Percentiles rank a stretch among this genome's conserved stretches.
Conservation (phyloP, 2,329 filamentous ascomycete genomes). For the Polytolypa hystricis region DNA sequence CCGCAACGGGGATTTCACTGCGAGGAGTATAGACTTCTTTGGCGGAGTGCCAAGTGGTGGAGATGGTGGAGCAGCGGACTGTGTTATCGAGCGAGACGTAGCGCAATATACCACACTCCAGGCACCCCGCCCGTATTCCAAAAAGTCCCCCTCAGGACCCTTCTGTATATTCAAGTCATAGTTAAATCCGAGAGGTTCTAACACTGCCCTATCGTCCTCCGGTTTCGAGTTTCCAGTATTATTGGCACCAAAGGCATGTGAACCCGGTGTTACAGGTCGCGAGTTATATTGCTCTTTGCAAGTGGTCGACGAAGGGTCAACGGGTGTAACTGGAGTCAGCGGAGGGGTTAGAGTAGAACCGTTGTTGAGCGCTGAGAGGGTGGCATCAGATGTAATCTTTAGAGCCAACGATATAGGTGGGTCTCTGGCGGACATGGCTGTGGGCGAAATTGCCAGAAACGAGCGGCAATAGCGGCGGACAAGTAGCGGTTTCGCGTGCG, state of each 20-base stretch:
- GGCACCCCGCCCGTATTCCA: constrained; percentile 35
- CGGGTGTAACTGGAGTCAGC: constrained; percentile 22
- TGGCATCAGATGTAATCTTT: constrained; percentile 8
- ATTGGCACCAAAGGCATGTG: neutral
- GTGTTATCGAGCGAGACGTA: constrained; percentile 18
- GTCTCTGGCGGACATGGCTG: constrained; percentile 6
- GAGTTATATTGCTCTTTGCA: constrained; percentile 6
- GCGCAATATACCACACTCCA: constrained; percentile 40
- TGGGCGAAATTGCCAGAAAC: neutral
- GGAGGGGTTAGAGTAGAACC: constrained; percentile 22
- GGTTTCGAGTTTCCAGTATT: constrained; percentile 3
- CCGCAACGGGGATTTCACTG: constrained; percentile 34
- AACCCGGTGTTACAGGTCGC: neutral
- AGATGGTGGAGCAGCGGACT: constrained; percentile 21
- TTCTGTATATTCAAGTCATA: constrained; percentile 24
- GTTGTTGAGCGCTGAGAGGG: constrained; percentile 4
- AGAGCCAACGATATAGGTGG: constrained; percentile 8
- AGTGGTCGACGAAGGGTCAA: constrained; percentile 9
- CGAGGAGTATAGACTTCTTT: constrained; percentile 20
- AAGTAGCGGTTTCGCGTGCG: neutral
- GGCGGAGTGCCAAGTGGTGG: constrained; percentile 17
- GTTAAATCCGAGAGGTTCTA: constrained; percentile 19
- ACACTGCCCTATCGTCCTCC: constrained; percentile 1
- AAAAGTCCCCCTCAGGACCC: constrained; percentile 17
- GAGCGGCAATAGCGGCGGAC: too few species aligned